phyloP scores from a whole-genome alignment of 2,329 filamentous ascomycete species.

The Chalara sp. region DNA sequence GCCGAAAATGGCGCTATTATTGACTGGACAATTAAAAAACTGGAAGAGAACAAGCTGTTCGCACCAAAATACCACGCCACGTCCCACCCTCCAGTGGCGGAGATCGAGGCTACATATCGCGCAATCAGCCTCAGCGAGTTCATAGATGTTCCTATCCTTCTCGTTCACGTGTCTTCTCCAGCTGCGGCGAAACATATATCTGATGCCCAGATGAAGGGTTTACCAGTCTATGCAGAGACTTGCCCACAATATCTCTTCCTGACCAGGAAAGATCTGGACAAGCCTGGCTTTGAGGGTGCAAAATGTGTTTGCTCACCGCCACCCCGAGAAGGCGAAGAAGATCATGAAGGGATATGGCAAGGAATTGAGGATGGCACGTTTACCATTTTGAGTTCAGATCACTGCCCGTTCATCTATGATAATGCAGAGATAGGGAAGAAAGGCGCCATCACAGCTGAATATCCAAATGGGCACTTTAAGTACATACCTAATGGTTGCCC shows the following conservation, averaged over 20 bases:
- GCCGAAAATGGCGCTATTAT: slow-evolving; percentile 48
- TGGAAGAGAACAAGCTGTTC: slow-evolving; percentile 40
- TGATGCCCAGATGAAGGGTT: slow-evolving; percentile 38
- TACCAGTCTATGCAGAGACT: slow-evolving; percentile 47
- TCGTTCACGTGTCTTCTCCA: slow-evolving; percentile 46
- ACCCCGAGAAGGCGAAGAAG: slow-evolving; percentile 36
- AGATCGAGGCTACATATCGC: slow-evolving; percentile 45
- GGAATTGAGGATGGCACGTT: slow-evolving; percentile 46
- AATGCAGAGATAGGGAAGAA: slow-evolving; percentile 41
- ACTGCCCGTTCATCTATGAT: slow-evolving; percentile 34
- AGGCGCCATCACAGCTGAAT: slow-evolving; percentile 36
- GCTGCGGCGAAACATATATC: slow-evolving; percentile 39
- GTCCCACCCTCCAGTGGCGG: slow-evolving; percentile 41
- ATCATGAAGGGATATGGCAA: slow-evolving; percentile 44
- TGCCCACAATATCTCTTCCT: slow-evolving; percentile 51
- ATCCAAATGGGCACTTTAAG: slow-evolving; percentile 40
- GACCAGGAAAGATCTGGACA: slow-evolving; percentile 41
- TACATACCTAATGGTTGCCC: slow-evolving; percentile 53
- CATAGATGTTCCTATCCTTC: slow-evolving; percentile 43
- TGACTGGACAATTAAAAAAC: slow-evolving; percentile 45
- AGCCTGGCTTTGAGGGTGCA: slow-evolving; percentile 45
- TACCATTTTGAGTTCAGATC: slow-evolving; percentile 39
- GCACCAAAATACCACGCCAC: slow-evolving; percentile 45
- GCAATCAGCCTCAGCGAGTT: slow-evolving; percentile 43
- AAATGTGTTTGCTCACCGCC: slow-evolving; percentile 50